Base-by-base conservation (phyloP, 2,329 filamentous ascomycete genomes). In the Diaporthe sp. region DNA sequence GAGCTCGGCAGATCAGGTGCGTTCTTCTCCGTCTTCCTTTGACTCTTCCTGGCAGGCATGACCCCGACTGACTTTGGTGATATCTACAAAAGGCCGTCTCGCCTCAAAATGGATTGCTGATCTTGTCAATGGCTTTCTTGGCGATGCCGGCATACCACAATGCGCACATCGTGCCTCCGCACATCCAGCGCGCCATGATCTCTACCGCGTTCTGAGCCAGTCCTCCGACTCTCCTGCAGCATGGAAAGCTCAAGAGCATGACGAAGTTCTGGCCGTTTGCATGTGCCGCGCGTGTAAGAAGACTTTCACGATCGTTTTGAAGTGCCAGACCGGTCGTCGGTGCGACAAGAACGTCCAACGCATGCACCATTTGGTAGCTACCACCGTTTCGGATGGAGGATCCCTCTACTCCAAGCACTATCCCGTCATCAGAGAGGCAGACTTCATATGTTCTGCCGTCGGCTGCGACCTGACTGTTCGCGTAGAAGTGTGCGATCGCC, bases 401-500 rank as follows among this genome's bases (percentile, higher is more conserved):
- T 22, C 44, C 13, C 3, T 46, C n/a, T n/a, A 73, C 5, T 79
- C 75, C 19, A 85, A 86, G 74, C 85, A 85, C 72, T 84, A 86
- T 46, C 86, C 86, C 1, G 75, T 86, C 22, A 73, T 83, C 39
- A 81, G 84, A 17, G 79, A 81, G 37, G 83, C 85, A 39, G 75
- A 79, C 19, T 88, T 87, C 71, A 42, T 68, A 19, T 90, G 88
- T 80, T 87, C 85, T 0, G 83, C 85, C 4, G 79, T 80, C 1
- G 79, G 81, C 10, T 90, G 88, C 79, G 83, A 83, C 1, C 85
- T 88, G 55, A 78, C 81, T 31, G 72, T 90, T 51, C 84, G 80
- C 2, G 80, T 91, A 25, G 87, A 90, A 72, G 84, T 91, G 9
- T 88, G 86, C 9, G 79, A 84, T 71, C 89, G 89, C 15, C 88